These are phyloP conservation scores for Diaporthe sp. DNA, from an alignment of 2,329 filamentous ascomycete species.

Conservation along the genomic window DNA sequence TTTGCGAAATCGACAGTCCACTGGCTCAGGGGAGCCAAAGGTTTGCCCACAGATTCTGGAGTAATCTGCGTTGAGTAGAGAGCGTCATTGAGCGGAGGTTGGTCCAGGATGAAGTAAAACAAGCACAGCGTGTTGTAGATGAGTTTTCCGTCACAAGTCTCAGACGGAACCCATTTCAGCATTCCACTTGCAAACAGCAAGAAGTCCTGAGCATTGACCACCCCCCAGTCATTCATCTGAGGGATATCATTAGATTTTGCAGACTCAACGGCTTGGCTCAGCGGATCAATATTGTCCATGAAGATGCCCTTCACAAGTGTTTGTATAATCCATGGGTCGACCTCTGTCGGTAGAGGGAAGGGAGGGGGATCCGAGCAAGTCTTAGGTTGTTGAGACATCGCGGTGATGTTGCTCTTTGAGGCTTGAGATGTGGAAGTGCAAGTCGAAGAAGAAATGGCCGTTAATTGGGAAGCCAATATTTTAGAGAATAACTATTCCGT, in stretches of 20 bases:
- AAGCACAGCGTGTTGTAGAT: conserved; percentile 5
- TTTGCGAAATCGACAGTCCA: conserved; percentile 2
- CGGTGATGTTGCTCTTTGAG: not conserved
- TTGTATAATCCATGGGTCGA: not conserved
- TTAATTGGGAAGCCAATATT: not conserved
- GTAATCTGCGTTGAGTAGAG: not conserved
- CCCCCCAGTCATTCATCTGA: not conserved
- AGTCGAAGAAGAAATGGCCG: not conserved
- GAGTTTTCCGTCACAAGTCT: not conserved
- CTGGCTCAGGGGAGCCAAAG: not conserved
- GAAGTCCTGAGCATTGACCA: not conserved
- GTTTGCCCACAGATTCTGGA: not conserved
- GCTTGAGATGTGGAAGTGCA: not conserved
- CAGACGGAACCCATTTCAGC: not conserved
- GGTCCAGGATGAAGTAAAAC: not conserved
- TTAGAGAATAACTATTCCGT: not conserved
- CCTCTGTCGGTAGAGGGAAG: not conserved
- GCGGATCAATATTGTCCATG: not conserved
- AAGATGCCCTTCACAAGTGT: not conserved
- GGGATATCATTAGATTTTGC: not conserved
- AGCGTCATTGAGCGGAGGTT: not conserved
- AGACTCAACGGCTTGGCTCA: not conserved
- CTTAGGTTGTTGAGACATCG: not conserved
- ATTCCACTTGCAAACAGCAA: conserved; percentile 1
- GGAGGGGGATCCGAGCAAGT: not conserved